Evolutionary conservation across 2,329 filamentous ascomycete genomes (phyloP), one percentile per base, ranked within the genome.

Genomic region (Sporothrix protearum): DNA sequence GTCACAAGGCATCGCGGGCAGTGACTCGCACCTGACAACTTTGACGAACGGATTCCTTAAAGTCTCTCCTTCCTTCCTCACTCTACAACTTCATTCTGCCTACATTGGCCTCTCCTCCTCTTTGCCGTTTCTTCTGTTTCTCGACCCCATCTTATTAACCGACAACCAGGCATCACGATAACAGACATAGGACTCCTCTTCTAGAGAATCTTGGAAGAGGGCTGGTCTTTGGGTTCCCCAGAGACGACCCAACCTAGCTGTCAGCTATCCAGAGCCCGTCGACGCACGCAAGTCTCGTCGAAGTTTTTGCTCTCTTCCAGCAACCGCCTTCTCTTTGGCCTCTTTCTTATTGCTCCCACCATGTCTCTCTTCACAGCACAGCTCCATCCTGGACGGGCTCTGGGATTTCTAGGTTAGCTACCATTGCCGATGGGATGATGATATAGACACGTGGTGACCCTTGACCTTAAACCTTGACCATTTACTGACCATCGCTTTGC

Each of bases 321-420:
- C n/a, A 16, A 16, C 28, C 28, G 16, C n/a, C 33, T 63, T 3
- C 45, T 51, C 36, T 45, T 39, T 55, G 53, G 22, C 12, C 28
- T 7, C 10, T 30, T 5, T 36, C 47, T 36, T 7, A 19, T 9
- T 61, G 3, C 25, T n/a, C 57, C 51, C 36, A 6, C 57, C 71
- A 76, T 76, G 75, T 82, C 85, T 59, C 81, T 86, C 66, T 86
- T 88, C 76, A 83, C 81, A 42, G 88, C 88, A 71, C 88, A 90
- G 78, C 87, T 93, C 45, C 83, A 88, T 78, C 91, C 91, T 22
- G 89, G 89, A 39, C 85, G 87, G 77, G 89, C 86, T 28, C 81
- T 92, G 74, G 89, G 90, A n/a, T 89, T 89, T 75, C 82, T 90
- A 6, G 79, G 83, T 84, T 75, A 55, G 76, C 71, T 12, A 22